A percentile compares a stretch with the other conserved stretches of the same genome.
Conservation (phyloP, 1,284 basidiomycete species). For the Golubevia pallescens region DNA sequence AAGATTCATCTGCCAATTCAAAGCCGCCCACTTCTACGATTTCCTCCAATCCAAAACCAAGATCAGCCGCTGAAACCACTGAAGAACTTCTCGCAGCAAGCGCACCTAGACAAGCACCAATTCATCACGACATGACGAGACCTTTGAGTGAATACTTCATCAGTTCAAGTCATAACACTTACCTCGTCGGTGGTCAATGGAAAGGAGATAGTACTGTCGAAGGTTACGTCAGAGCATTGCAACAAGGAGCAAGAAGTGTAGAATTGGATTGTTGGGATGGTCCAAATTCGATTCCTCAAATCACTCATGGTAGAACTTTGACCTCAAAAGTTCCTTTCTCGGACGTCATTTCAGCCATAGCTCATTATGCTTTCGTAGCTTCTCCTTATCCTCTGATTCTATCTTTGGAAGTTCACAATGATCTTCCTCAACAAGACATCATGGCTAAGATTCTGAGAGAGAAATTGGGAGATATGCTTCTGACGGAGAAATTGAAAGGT, state of each 20-base stretch:
- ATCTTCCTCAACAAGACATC: constrained; percentile 79
- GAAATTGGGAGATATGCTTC: constrained; percentile 77
- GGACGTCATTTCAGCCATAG: constrained; percentile 84
- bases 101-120: not conserved
- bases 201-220: constrained; percentile 92
- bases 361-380: constrained; percentile 88
- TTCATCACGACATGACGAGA: constrained; percentile 73
- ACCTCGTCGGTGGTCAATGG: constrained; percentile 91
- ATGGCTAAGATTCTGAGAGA: constrained; percentile 79
- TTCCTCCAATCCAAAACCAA: not conserved
- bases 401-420: constrained; percentile 91
- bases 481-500: constrained; percentile 65
- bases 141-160: constrained; percentile 89
- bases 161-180: constrained; percentile 95
- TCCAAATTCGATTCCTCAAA: not conserved
- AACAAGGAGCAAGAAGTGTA: constrained; percentile 89
- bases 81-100: constrained; percentile 9
- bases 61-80: constrained; percentile 4
- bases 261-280: constrained; percentile 21
- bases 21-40: not conserved
- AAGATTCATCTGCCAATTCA: not conserved
- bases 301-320: constrained; percentile 81
- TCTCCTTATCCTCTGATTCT: constrained; percentile 95
- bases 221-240: constrained; percentile 89
- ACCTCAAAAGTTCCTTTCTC: constrained; percentile 84